phyloP scores from a whole-genome alignment of 257 asterid genomes.

The Petrea volubilis region DNA sequence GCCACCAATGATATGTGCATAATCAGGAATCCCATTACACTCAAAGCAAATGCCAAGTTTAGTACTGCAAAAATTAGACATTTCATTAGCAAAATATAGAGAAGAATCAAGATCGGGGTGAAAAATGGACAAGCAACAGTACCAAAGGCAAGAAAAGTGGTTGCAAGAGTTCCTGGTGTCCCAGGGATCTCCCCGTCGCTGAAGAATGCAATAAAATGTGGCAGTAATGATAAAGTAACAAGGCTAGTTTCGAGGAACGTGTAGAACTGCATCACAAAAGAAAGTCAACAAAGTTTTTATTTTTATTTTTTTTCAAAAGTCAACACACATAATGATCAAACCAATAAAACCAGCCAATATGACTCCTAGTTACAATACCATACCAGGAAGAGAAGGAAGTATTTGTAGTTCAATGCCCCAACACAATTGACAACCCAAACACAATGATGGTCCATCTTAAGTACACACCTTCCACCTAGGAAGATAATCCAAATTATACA shows the following conservation, averaged over 20 bases:
- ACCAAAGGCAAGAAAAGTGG: conserved; percentile 95
- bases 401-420: conserved; percentile 96
- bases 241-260: conserved; percentile 89
- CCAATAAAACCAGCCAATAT: neutral
- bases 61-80: conserved; percentile 56
- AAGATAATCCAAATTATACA: conserved; percentile 26
- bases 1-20: conserved; percentile 93
- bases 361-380: conserved; percentile 17
- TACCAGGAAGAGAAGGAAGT: conserved; percentile 98
- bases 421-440: conserved; percentile 99
- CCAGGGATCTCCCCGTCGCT: conserved; percentile 93
- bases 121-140: conserved; percentile 12
- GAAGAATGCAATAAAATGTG: conserved; percentile 87
- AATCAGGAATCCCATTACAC: conserved; percentile 93
- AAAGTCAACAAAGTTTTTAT: conserved; percentile 22
- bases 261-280: conserved; percentile 73
- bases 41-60: conserved; percentile 92
- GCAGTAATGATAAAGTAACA: conserved; percentile 75
- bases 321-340: neutral
- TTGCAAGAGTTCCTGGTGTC: conserved; percentile 91
- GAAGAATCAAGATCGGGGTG: neutral
- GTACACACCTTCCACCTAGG: conserved; percentile 93
- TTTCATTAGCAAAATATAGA: conserved; percentile 9
- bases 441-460: conserved; percentile 99
- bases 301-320: no score